Conservation (phyloP, 441 rosid genomes). For the Aleurites moluccanus region DNA sequence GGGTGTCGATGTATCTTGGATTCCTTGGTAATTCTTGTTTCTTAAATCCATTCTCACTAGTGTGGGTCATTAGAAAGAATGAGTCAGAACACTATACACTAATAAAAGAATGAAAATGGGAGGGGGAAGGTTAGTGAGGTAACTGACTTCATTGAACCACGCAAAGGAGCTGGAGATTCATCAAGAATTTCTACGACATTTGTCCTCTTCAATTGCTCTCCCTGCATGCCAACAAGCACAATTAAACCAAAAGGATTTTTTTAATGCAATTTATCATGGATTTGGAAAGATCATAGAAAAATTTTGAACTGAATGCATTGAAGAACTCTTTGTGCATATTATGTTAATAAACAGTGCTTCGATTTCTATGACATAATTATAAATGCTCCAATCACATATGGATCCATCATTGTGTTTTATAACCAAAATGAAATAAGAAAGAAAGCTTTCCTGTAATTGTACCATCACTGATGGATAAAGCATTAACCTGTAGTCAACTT, state of each 20-base stretch:
- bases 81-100: conserved; percentile 17
- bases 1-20: conserved; percentile 67
- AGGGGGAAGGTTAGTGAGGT: background rate
- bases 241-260: conserved; percentile 3
- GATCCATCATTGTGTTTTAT: background rate
- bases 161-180: conserved; percentile 48
- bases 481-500: background rate
- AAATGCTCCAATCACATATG: background rate
- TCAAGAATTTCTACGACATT: conserved; percentile 48
- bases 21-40: conserved; percentile 49
- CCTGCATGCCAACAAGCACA: conserved; percentile 43
- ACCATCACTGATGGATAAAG: background rate
- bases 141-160: conserved; percentile 46
- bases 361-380: background rate
- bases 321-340: background rate
- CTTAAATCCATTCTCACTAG: conserved; percentile 44
- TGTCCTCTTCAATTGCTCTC: conserved; percentile 75
- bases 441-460: background rate
- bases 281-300: conserved; percentile 13
- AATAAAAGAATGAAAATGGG: conserved; percentile 8
- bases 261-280: background rate
- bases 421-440: background rate
- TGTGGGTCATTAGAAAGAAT: conserved; percentile 22
- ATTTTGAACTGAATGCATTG: background rate
- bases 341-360: background rate